Percentiles rank a stretch among this genome's conserved stretches.
These are phyloP conservation scores for Cerioporus squamosus DNA, from an alignment of 1,284 basidiomycete species.

Conservation along the genomic window DNA sequence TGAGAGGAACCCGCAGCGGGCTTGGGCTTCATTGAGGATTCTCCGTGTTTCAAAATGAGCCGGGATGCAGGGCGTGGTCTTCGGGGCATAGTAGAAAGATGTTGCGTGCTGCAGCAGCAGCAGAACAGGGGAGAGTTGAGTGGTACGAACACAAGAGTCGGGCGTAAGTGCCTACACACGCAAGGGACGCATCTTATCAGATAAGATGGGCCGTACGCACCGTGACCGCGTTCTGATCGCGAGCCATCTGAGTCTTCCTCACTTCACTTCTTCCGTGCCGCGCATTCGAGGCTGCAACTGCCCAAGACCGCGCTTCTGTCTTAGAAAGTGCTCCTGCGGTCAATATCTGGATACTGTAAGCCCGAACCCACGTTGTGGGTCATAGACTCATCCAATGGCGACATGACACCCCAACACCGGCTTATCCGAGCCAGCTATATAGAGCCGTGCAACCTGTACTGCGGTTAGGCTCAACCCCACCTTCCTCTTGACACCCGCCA, in stretches of 20 bases:
- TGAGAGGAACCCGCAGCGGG: background rate
- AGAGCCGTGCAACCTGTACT: too few species aligned
- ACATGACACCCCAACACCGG: conserved; percentile 7
- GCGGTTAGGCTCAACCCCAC: background rate
- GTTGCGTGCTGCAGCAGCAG: background rate
- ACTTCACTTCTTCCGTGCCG: background rate
- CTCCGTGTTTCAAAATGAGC: conserved; percentile 16
- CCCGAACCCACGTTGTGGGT: background rate
- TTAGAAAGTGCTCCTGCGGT: too few species aligned
- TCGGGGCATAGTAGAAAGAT: conserved; percentile 30
- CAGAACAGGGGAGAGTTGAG: too few species aligned
- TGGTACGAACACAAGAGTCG: too few species aligned
- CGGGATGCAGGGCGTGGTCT: conserved; percentile 34
- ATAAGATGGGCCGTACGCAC: conserved; percentile 3
- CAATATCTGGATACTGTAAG: conserved; percentile 5
- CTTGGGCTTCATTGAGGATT: background rate
- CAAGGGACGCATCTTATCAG: conserved; percentile 8
- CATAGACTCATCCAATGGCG: conserved; percentile 6
- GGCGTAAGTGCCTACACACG: too few species aligned
- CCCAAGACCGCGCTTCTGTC: too few species aligned
- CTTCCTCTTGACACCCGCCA: background rate
- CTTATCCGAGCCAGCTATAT: background rate
- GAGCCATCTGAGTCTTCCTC: background rate
- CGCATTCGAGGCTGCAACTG: too few species aligned
- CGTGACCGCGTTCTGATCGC: conserved; percentile 9